Evolutionary conservation across 148 eudicot genomes (phyloP).

Genomic region (Rhododendron mucronatum): DNA sequence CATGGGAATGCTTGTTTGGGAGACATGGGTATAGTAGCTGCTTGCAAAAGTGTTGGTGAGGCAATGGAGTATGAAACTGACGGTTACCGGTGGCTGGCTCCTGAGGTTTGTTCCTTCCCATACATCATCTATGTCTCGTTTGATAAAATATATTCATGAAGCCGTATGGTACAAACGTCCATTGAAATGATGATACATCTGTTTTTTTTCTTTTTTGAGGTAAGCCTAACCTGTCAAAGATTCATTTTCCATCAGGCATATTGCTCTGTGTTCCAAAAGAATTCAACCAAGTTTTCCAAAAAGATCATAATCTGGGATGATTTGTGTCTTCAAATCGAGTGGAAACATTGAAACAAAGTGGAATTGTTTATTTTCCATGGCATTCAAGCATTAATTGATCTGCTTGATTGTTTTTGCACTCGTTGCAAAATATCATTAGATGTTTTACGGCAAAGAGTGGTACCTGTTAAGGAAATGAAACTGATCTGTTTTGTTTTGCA

Average conservation of each 20-base stretch:
- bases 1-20: slow-evolving; percentile 89
- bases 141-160: not conserved
- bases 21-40: slow-evolving; percentile 86
- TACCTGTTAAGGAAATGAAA: not conserved
- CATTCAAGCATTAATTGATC: not conserved
- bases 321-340: not conserved
- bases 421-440: not conserved
- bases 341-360: not conserved
- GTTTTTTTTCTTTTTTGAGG: not conserved
- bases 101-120: slow-evolving; percentile 66
- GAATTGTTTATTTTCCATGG: not conserved
- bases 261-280: not conserved
- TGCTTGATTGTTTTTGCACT: not conserved
- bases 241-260: not conserved
- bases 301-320: not conserved
- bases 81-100: slow-evolving; percentile 97
- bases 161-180: not conserved
- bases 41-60: slow-evolving; percentile 72
- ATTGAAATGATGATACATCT: not conserved
- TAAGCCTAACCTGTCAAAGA: not conserved
- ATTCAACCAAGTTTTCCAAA: not conserved
- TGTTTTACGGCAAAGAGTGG: not conserved
- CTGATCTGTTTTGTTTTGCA: not conserved
- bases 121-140: not conserved
- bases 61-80: slow-evolving; percentile 97